Base-by-base conservation (phyloP, 495 filamentous ascomycete genomes). In the Paragyromitra xinjiangensis region DNA sequence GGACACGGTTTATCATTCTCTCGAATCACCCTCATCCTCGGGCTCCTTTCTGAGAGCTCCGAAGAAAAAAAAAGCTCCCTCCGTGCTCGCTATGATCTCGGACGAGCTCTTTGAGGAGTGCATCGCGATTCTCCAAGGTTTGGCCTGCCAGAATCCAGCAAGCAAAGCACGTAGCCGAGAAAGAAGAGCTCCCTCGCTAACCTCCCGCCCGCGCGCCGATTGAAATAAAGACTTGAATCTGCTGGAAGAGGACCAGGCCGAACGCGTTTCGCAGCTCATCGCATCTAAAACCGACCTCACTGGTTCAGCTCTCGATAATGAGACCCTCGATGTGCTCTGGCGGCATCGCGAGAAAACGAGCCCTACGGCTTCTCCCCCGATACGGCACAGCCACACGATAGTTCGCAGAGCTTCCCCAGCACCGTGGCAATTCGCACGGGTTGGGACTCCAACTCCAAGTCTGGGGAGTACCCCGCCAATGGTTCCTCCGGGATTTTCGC, bases 201-300 rank as follows among this genome's bases (percentile, higher is more conserved):
- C 77, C 81, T 80, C 50, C 53, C 67, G 64, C 53, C 42, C 50
- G 66, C 71, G 51, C 79, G 22, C 64, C 70, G 75, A 79, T 74
- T 63, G 51, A 78, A 71, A 70, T 51, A 34, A 66, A 83, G 92
- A 98, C 83, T 84, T 89, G 72, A 86, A 84, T 66, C 85, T 97
- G 29, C 93, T 97, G 77, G 96, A 98, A 80, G 96, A 99, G 82
- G 96, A 98, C 75, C 96, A 94, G 86, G 92, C 91, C 2, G 96
- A 99, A 83, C 94, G 91, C 84, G 86, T 97, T 64, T 94, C 97
- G 83, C 93, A 94, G 77, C 86, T 97, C 24, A 86, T 98, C 73
- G 90, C 90, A 83, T 90, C 90, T 70, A 91, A 94, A 84, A 94
- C 93, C 6, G 88, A 87, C 16, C 85, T 98, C 67, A 88, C 87